phyloP scores from a whole-genome alignment of 306 rosid genomes.

The Canavalia ensiformis region DNA sequence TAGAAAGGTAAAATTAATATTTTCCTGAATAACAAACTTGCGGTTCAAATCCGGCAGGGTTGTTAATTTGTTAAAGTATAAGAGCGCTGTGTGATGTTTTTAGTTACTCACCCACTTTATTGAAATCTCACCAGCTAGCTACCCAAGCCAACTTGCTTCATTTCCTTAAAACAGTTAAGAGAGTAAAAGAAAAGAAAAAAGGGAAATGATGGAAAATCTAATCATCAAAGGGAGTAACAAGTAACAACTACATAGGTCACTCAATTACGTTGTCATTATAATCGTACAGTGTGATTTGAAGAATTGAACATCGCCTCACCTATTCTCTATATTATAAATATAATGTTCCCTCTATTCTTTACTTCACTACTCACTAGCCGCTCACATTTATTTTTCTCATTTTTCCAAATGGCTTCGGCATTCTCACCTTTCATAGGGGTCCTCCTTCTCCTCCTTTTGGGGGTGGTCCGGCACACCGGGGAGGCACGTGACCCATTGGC shows the following conservation, averaged over 20 bases:
- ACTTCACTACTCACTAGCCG: neutral
- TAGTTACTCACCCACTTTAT: slow-evolving; percentile 45
- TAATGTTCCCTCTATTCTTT: slow-evolving; percentile 35
- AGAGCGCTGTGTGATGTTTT: neutral
- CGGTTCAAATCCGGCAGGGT: neutral
- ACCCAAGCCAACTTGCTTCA: slow-evolving; percentile 41
- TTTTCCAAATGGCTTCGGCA: slow-evolving; percentile 53
- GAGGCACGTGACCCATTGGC: slow-evolving; percentile 71
- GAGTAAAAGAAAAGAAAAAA: neutral
- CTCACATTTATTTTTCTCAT: neutral
- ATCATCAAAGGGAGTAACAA: slow-evolving; percentile 26
- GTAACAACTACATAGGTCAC: neutral
- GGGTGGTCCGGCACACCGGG: neutral
- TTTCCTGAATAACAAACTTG: neutral
- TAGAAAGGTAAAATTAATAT: neutral
- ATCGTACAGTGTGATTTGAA: neutral
- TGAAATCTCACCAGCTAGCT: slow-evolving; percentile 46
- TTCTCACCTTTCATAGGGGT: neutral
- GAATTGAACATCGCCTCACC: neutral
- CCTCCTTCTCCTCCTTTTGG: slow-evolving; percentile 24
- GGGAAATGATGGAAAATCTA: neutral
- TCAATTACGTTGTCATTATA: slow-evolving; percentile 2
- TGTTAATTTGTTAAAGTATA: slow-evolving; percentile 37
- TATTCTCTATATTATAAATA: slow-evolving; percentile 39
- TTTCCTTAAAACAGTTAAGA: neutral